A percentile compares a stretch with the other conserved stretches of the same genome.
Evolutionary conservation across 1,284 basidiomycete species (phyloP).

Genomic region (Cutaneotrichosporon dermatis): DNA sequence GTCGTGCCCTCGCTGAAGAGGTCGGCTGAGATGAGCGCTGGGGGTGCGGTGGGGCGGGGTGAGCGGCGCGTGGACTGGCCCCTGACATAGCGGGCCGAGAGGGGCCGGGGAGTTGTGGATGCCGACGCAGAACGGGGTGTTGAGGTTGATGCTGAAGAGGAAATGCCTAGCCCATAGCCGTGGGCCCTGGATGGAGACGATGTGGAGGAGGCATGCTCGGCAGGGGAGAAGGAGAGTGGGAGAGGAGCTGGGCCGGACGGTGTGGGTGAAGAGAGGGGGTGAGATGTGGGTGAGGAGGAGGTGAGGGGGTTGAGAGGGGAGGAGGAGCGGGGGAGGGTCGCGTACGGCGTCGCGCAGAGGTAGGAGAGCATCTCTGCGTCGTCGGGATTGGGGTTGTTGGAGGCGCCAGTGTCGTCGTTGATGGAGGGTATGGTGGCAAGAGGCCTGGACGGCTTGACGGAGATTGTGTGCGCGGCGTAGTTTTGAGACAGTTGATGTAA

Average conservation of each 20-base stretch:
- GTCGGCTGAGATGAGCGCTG: slow-evolving; percentile 15
- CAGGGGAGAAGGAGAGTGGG: not conserved
- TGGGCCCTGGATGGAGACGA: not conserved
- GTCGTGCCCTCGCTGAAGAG: slow-evolving; percentile 35
- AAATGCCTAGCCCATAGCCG: no score
- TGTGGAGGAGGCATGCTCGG: not conserved
- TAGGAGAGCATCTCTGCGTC: slow-evolving; percentile 7
- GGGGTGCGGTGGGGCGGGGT: slow-evolving; percentile 1
- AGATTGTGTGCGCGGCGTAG: no score
- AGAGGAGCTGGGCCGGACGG: slow-evolving; percentile 6
- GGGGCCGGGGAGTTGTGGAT: not conserved
- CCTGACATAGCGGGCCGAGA: slow-evolving; percentile 11
- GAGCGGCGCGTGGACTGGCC: slow-evolving; percentile 6
- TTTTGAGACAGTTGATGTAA: no score
- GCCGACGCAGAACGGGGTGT: no score
- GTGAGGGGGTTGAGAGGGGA: slow-evolving; percentile 38
- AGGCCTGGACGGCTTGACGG: no score
- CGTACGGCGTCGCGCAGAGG: slow-evolving; percentile 1
- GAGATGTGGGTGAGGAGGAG: slow-evolving; percentile 15
- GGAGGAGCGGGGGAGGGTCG: slow-evolving; percentile 23
- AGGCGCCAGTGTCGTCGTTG: not conserved
- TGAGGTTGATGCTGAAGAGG: no score
- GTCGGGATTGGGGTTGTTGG: not conserved
- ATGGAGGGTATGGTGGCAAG: no score
- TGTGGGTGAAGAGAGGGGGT: slow-evolving; percentile 23